Evolutionary conservation across 2,329 filamentous ascomycete species (phyloP), one percentile per base, ranked within the genome.

Genomic region (Colletotrichum eleusines): DNA sequence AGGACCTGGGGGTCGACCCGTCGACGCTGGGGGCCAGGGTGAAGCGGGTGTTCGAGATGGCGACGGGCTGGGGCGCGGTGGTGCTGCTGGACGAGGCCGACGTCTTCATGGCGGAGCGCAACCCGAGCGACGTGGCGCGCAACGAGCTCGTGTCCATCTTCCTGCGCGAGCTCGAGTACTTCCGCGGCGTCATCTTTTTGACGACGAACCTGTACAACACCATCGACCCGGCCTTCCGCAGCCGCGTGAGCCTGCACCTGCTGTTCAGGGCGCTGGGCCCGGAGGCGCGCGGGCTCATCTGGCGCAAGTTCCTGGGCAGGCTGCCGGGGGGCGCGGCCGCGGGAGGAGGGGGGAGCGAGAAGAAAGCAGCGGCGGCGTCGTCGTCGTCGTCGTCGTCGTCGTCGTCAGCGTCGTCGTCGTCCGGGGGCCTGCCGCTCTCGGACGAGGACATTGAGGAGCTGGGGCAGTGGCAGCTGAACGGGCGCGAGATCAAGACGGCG

Each of bases 1-100:
- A 84, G 50, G 85, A 87, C 70, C 78, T 88, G 16, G 86, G 85
- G 26, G 81, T 80, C 53, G 80, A 80, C 40, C 79, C 85, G 1
- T 78, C 78, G 2, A 74, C 77, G 5, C 78, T 88, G 6, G 85
- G 86, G n/a, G 76, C 80, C n/a, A 83, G 84, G 51, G 77, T 89
- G 66, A 81, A 83, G 65, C 78, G 80, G 38, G 80, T 82, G 38
- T 85, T 89, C 50, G 78, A 82, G 68, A 81, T 86, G 69, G 85
- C 84, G 2, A 81, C 82, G 0, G 81, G 81, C 20, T 88, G 86
- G 86, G 81, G 83, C 28, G 85, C 84, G 11, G 82, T 88, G 8
- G 76, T 88, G 26, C 78, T 88, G 5, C 81, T 88, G 3, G 86
- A 87, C 72, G 86, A 87, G 76, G 85, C 85, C 9, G 86, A 87